These are phyloP conservation scores for Amyloporia xantha DNA, from an alignment of 768 basidiomycete genomes.

Conservation along the genomic window DNA sequence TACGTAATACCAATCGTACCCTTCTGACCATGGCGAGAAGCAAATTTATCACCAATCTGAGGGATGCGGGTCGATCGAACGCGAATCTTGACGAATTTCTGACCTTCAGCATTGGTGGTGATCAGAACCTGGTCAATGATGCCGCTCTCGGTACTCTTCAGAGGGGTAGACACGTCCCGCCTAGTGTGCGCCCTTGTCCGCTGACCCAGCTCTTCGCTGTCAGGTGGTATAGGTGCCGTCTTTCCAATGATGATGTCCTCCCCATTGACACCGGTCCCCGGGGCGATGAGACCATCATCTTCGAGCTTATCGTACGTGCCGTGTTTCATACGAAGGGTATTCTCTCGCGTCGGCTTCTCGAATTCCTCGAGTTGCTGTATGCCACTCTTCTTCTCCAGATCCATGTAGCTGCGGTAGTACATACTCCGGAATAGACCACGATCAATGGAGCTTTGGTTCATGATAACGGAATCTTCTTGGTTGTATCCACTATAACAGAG, in stretches of 20 bases:
- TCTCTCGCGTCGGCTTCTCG: slow-evolving; percentile 90
- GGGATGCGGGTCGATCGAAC: slow-evolving; percentile 94
- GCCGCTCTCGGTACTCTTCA: slow-evolving; percentile 97
- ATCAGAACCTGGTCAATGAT: slow-evolving; percentile 97
- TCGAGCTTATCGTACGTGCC: slow-evolving; percentile 99
- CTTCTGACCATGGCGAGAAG: slow-evolving; percentile 98
- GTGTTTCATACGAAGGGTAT: slow-evolving; percentile 93
- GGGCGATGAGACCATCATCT: slow-evolving; percentile 91
- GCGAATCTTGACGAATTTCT: slow-evolving; percentile 98
- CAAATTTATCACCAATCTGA: slow-evolving; percentile 98
- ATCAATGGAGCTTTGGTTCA: slow-evolving; percentile 99
- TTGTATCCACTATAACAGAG: slow-evolving; percentile 99
- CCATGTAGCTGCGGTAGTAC: slow-evolving; percentile 98
- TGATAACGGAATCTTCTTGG: slow-evolving; percentile 99
- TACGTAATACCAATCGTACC: slow-evolving; percentile 99
- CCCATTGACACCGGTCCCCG: slow-evolving; percentile 89
- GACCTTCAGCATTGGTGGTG: slow-evolving; percentile 92
- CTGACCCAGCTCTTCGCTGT: slow-evolving; percentile 96
- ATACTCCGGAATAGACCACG: slow-evolving; percentile 97
- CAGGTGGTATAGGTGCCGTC: slow-evolving; percentile 93
- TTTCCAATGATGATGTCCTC: slow-evolving; percentile 99
- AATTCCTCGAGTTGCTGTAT: slow-evolving; percentile 91
- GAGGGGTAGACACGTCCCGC: slow-evolving; percentile 93
- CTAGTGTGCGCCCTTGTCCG: slow-evolving; percentile 89
- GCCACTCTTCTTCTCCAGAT: slow-evolving; percentile 95